Conservation (phyloP, 208 protist species). For the Acanthamoeba royreba region DNA sequence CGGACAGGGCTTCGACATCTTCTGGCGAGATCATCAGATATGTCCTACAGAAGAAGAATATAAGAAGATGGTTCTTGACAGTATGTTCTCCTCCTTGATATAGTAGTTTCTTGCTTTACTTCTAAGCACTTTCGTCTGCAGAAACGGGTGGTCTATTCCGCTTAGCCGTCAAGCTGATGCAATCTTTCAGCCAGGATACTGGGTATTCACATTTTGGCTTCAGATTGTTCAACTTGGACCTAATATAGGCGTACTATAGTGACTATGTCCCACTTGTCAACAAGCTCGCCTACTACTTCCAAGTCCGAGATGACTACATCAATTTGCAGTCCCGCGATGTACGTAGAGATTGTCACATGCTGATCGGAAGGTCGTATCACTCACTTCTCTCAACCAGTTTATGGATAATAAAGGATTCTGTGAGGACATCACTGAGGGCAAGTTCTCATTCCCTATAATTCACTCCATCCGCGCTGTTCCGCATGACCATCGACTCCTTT, state of each 20-base stretch:
- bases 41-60: slow-evolving; percentile 82
- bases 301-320: slow-evolving; percentile 86
- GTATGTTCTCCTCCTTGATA: neutral
- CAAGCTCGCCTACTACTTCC: slow-evolving; percentile 79
- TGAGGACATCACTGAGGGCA: slow-evolving; percentile 86
- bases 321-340: slow-evolving; percentile 75
- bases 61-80: slow-evolving; percentile 80
- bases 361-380: neutral
- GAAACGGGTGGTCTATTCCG: slow-evolving; percentile 85
- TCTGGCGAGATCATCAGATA: slow-evolving; percentile 78
- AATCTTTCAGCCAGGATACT: slow-evolving; percentile 70
- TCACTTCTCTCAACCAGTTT: slow-evolving; percentile 50
- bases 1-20: slow-evolving; percentile 83
- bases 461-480: slow-evolving; percentile 64
- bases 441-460: slow-evolving; percentile 86
- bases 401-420: slow-evolving; percentile 77
- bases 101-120: neutral
- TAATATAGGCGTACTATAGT: neutral
- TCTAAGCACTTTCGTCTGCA: neutral
- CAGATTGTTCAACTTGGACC: neutral
- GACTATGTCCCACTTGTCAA: slow-evolving; percentile 76
- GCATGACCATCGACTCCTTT: slow-evolving; percentile 59
- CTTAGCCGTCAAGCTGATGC: slow-evolving; percentile 76
- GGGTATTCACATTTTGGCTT: neutral
- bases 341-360: neutral